Conservation (phyloP, 2,329 filamentous ascomycete genomes). For the Aspergillus puulaauensis region DNA sequence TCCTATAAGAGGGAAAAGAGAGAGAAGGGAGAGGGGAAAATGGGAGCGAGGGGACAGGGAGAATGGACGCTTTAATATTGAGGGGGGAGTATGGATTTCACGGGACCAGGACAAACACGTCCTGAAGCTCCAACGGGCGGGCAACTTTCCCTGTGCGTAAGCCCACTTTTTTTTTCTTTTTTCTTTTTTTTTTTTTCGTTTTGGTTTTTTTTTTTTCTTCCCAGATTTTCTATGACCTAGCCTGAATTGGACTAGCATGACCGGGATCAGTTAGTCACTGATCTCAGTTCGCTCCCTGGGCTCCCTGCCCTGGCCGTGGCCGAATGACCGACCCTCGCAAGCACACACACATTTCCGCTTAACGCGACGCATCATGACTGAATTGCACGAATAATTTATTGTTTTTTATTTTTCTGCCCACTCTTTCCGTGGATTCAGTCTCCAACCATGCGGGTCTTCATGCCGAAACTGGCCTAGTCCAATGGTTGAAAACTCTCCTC, state of each 20-base stretch:
- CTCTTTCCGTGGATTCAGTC: conserved; percentile 16
- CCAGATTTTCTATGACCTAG: conserved; percentile 10
- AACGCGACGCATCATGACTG: conserved; percentile 20
- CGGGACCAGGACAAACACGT: conserved; percentile 28
- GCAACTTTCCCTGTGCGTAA: conserved; percentile 29
- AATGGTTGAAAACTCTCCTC: conserved; percentile 19
- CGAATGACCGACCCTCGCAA: conserved; percentile 2
- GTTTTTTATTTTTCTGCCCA: conserved; percentile 10
- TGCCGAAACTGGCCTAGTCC: conserved; percentile 15
- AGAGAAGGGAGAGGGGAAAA: conserved; percentile 20
- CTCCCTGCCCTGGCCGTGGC: conserved; percentile 1
- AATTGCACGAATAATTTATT: neutral
- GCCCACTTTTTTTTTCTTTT: conserved; percentile 24
- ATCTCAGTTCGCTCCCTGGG: conserved; percentile 20
- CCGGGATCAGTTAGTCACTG: conserved; percentile 23
- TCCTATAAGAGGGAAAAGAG: conserved; percentile 30
- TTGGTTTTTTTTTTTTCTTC: conserved; percentile 14
- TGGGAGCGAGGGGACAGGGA: conserved; percentile 24
- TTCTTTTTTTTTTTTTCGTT: conserved; percentile 8
- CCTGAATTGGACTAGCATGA: conserved; percentile 11
- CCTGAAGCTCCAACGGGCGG: conserved; percentile 29
- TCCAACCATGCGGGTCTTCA: conserved; percentile 11
- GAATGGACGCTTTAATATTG: conserved; percentile 38
- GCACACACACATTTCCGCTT: conserved; percentile 19
- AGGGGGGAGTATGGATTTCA: conserved; percentile 29